Base-by-base conservation (phyloP, 2,329 filamentous ascomycete species). In the Cladosporium sp. region DNA sequence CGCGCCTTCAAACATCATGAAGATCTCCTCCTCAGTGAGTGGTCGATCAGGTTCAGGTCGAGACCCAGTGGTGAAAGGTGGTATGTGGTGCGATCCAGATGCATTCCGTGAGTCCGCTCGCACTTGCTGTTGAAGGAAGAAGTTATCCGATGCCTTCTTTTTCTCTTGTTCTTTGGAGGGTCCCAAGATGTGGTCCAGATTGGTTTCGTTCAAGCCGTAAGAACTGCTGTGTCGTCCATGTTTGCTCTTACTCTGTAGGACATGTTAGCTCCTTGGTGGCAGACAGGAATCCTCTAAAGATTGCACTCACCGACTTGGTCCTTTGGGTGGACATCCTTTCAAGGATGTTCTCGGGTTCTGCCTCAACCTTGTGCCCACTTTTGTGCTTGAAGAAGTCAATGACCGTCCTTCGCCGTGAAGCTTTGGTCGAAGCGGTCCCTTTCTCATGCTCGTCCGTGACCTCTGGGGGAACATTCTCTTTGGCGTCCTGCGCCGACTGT, bases 1-100 rank as follows among this genome's bases (percentile, higher is more conserved):
- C 40, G 72, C 73, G 28, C 74, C 74, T 16, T 67, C 66, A 53
- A 75, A 74, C 68, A 72, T 72, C 10, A 65, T 56, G 7, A 69
- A 60, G 6, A 74, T 56, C 8, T 74, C 69, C 16, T 69, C 65
- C 21, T 65, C 58, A 2, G 63, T 69, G 44, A 74, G 60, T 16
- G 52, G 53, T 59, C 59, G 31, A 33, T 53, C n/a, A 16, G n/a
- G 33, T 5, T 60, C 55, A 12, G 33, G 18, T 10, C 31, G 50
- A 4, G 28, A 53, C 16, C 50, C 28, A n/a, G 21, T 29, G 6
- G 31, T 46, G n/a, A 60, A 65, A 3, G 63, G 44, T 12, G 63
- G 63, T 23, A 52, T 21, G n/a, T 33, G 18, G 18, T 65, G 26
- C 23, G 63, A 59, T 11, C 26, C 56, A 12, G 63, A 65, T 1